These are phyloP conservation scores for Monilinia aucupariae DNA, from an alignment of 2,329 filamentous ascomycete genomes.

Conservation along the genomic window DNA sequence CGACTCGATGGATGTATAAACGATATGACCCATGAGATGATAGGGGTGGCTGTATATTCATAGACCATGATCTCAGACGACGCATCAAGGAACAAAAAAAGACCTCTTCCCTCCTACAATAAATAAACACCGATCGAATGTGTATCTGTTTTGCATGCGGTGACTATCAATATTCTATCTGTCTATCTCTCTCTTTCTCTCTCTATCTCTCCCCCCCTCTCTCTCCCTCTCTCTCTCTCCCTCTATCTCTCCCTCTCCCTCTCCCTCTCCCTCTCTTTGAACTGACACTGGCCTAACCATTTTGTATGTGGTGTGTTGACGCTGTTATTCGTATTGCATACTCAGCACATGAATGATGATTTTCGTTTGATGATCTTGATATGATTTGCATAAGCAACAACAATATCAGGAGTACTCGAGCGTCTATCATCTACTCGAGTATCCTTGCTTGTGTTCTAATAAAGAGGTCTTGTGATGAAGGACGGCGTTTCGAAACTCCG, in stretches of 20 bases:
- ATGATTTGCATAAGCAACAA: no score
- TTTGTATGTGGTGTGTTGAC: not conserved
- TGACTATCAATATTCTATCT: not conserved
- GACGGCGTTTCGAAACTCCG: no score
- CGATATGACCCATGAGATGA: not conserved
- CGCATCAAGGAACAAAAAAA: constrained; percentile 9
- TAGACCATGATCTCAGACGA: constrained; percentile 1
- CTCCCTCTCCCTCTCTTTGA: no score
- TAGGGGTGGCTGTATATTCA: constrained; percentile 1
- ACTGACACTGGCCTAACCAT: no score
- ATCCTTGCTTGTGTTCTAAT: not conserved
- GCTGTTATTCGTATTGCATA: no score
- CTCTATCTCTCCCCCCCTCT: no score
- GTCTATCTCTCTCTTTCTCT: no score
- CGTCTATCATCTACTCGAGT: no score
- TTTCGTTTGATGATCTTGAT: not conserved
- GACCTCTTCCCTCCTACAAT: constrained; percentile 3
- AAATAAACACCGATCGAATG: not conserved
- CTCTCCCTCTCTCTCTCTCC: no score
- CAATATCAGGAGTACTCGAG: no score
- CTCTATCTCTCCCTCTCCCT: no score
- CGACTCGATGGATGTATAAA: not conserved
- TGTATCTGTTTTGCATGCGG: not conserved
- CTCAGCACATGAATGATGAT: not conserved
- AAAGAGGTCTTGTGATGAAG: not conserved